Evolutionary conservation across 441 rosid species (phyloP), one percentile per base, ranked within the genome.

Genomic region (Eutrema salsugineum): DNA sequence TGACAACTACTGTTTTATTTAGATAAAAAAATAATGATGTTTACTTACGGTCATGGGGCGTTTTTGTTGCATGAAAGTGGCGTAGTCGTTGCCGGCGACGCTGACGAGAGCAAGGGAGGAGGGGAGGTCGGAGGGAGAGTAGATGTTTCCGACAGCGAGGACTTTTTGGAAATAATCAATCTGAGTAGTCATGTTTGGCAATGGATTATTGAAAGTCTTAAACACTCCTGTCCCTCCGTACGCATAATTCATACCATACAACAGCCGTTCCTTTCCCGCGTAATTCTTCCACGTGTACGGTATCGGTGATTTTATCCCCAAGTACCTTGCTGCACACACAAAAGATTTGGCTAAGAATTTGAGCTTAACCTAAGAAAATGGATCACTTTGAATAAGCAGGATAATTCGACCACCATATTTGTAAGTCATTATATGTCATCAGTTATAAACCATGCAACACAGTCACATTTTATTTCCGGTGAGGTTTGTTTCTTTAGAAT

Each of bases 221-320:
- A 94, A 86, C 49, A 91, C 99, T 16, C 99, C 97, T 0, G 95
- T 85, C n/a, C 97, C 97, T 51, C 99, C 99, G 58, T 71, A 84
- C 0, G 99, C 99, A 43, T 86, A 91, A 71, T 94, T 94, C 85
- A 91, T 76, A 22, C 99, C 99, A 33, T 77, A 53, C 47, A 67
- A 71, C 73, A 87, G 44, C 17, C 69, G 76, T 38, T 80, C 78
- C 5, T 57, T 46, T 2, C 78, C 86, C 24, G 70, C 71, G 78
- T 46, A 47, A 6, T 76, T 80, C 77, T 82, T 82, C 85, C 80
- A 89, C 63, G 67, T 83, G 82, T 86, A 93, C 5, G 98, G 86
- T 1, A 93, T 80, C 1, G 98, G 98, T 44, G 97, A 87, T 79
- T 81, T 89, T 55, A 88, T 63, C 44, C 79, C 59, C 77, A 79